Evolutionary conservation across 495 filamentous ascomycete genomes (phyloP).

Genomic region (Stereocaulon alpinum): DNA sequence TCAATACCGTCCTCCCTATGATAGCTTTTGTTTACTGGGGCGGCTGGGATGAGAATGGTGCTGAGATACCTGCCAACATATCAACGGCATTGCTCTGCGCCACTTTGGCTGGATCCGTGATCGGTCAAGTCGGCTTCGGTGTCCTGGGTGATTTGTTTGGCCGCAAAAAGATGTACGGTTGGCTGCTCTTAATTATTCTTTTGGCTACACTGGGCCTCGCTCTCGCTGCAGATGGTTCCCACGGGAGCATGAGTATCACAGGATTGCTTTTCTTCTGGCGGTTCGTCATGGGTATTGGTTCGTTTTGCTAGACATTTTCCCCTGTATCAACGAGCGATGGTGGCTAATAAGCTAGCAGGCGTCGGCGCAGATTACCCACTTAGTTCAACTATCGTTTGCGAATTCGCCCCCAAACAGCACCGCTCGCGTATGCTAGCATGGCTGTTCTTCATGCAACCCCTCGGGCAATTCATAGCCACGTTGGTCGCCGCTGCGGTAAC

Average conservation of each 20-base stretch:
- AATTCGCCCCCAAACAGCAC: neutral
- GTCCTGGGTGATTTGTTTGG: neutral
- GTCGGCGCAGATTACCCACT: constrained; percentile 2
- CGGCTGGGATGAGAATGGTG: neutral
- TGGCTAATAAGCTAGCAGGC: neutral
- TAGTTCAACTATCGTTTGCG: neutral
- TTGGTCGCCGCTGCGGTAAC: neutral
- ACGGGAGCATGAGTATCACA: neutral
- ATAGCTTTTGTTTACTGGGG: neutral
- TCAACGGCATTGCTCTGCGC: neutral
- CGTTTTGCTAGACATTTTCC: neutral
- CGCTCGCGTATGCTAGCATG: neutral
- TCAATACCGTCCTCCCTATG: neutral
- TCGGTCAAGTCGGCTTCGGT: neutral
- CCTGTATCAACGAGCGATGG: neutral
- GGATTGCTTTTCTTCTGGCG: constrained; percentile 1
- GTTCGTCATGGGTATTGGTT: neutral
- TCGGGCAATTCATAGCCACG: neutral
- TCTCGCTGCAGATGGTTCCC: neutral
- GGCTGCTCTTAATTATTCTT: neutral
- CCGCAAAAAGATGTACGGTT: neutral
- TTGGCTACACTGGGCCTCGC: neutral
- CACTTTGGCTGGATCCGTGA: neutral
- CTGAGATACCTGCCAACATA: neutral
- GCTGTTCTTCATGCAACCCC: neutral